phyloP scores from a whole-genome alignment of 768 basidiomycete species.

The Calocybe indica region DNA sequence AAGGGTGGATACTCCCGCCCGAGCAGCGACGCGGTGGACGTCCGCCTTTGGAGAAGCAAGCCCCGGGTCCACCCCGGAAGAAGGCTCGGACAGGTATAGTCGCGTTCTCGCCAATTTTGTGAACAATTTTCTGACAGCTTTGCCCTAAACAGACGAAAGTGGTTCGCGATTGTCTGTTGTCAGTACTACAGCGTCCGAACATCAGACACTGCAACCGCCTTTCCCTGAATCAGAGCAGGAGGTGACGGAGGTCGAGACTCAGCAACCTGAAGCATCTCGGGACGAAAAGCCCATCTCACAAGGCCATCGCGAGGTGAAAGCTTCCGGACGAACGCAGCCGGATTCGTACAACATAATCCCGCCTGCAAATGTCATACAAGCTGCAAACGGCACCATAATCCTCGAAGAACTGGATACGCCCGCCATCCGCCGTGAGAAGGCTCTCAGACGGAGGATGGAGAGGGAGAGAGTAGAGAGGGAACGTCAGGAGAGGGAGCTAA shows the following conservation, averaged over 20 bases:
- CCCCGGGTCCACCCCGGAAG: constrained; percentile 41
- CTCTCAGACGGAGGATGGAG: constrained; percentile 37
- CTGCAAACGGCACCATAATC: constrained; percentile 45
- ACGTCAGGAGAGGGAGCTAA: constrained; percentile 9
- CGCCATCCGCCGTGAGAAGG: constrained; percentile 55
- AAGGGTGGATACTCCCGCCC: constrained; percentile 82
- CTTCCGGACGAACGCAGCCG: too few species aligned
- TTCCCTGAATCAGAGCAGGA: constrained; percentile 16
- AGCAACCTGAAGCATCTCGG: constrained; percentile 1
- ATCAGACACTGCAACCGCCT: constrained; percentile 25
- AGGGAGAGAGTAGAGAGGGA: constrained; percentile 16
- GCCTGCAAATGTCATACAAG: constrained; percentile 11
- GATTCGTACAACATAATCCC: neutral
- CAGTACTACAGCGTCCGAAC: constrained; percentile 42
- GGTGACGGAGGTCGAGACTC: neutral
- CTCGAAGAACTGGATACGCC: constrained; percentile 74
- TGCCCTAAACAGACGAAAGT: constrained; percentile 23
- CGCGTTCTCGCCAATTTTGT: constrained; percentile 14
- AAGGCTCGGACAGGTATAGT: constrained; percentile 45
- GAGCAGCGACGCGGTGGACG: constrained; percentile 65
- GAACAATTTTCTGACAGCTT: neutral
- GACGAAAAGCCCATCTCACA: neutral
- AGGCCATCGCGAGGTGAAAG: too few species aligned
- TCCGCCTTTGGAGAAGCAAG: constrained; percentile 34
- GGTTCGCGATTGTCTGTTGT: constrained; percentile 39